Evolutionary conservation across 2,329 filamentous ascomycete species (phyloP).

Genomic region (Alternaria sp.): DNA sequence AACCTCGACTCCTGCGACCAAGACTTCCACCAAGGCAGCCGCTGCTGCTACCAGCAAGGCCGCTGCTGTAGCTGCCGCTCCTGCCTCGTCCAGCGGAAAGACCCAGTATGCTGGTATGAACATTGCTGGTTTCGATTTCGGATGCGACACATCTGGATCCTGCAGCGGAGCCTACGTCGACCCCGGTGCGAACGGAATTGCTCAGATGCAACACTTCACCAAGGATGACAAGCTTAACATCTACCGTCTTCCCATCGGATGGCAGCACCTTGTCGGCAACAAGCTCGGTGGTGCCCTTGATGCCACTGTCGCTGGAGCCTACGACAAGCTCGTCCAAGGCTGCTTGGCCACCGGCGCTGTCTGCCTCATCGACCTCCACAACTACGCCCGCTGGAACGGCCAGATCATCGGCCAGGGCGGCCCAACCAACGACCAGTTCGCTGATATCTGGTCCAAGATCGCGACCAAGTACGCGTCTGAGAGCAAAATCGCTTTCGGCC

Average conservation of each 20-base stretch:
- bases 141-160: slow-evolving; percentile 47
- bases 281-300: slow-evolving; percentile 62
- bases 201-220: slow-evolving; percentile 66
- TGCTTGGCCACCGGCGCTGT: slow-evolving; percentile 65
- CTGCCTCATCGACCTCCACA: slow-evolving; percentile 66
- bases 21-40: background rate
- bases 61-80: background rate
- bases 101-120: slow-evolving; percentile 51
- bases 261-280: slow-evolving; percentile 68
- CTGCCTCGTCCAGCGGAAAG: slow-evolving; percentile 1
- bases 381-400: slow-evolving; percentile 65
- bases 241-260: slow-evolving; percentile 65
- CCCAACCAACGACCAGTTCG: slow-evolving; percentile 66
- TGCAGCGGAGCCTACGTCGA: slow-evolving; percentile 35
- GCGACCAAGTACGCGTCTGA: slow-evolving; percentile 66
- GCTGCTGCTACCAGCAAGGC: background rate
- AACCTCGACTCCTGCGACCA: background rate
- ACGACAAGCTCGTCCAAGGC: slow-evolving; percentile 64
- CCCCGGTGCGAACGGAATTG: slow-evolving; percentile 49
- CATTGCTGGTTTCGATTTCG: slow-evolving; percentile 61
- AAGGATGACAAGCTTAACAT: slow-evolving; percentile 63
- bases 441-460: slow-evolving; percentile 63
- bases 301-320: slow-evolving; percentile 58
- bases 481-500: slow-evolving; percentile 66
- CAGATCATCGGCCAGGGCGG: slow-evolving; percentile 72